phyloP scores from a whole-genome alignment of 352 stramenopile genomes.

The Phytophthora crassamura region DNA sequence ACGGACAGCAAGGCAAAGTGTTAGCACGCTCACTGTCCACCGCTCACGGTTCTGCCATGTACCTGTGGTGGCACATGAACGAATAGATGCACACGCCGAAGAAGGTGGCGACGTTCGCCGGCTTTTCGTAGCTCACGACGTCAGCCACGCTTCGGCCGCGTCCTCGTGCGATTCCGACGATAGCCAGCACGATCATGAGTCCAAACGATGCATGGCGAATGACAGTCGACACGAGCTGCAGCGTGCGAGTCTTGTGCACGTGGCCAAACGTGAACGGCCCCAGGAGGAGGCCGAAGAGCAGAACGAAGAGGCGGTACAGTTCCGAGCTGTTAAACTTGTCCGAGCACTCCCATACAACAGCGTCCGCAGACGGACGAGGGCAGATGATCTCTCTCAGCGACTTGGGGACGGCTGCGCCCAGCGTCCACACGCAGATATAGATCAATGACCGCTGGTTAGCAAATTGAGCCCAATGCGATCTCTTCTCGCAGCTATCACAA shows the following conservation, averaged over 20 bases:
- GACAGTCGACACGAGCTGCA: conserved; percentile 84
- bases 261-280: conserved; percentile 82
- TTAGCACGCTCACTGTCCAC: conserved; percentile 1
- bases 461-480: not conserved
- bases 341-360: conserved; percentile 73
- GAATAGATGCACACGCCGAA: conserved; percentile 92
- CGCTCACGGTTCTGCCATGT: not conserved
- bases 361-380: conserved; percentile 55
- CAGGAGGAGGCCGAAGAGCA: conserved; percentile 75
- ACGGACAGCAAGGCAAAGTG: not conserved
- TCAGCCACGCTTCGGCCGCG: conserved; percentile 67
- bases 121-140: conserved; percentile 78
- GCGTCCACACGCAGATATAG: not conserved
- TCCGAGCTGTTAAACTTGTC: conserved; percentile 76
- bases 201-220: conserved; percentile 86
- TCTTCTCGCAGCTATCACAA: not conserved
- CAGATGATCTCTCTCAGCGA: conserved; percentile 87
- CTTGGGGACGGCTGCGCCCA: conserved; percentile 79
- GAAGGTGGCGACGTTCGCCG: conserved; percentile 77
- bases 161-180: conserved; percentile 71
- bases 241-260: conserved; percentile 82
- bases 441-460: not conserved
- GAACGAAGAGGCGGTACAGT: conserved; percentile 85
- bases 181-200: conserved; percentile 83
- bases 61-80: conserved; percentile 93